A percentile compares a stretch with the other conserved stretches of the same genome.
These are phyloP conservation scores for Leccinum laetum DNA, from an alignment of 1,284 basidiomycete species.

Conservation along the genomic window DNA sequence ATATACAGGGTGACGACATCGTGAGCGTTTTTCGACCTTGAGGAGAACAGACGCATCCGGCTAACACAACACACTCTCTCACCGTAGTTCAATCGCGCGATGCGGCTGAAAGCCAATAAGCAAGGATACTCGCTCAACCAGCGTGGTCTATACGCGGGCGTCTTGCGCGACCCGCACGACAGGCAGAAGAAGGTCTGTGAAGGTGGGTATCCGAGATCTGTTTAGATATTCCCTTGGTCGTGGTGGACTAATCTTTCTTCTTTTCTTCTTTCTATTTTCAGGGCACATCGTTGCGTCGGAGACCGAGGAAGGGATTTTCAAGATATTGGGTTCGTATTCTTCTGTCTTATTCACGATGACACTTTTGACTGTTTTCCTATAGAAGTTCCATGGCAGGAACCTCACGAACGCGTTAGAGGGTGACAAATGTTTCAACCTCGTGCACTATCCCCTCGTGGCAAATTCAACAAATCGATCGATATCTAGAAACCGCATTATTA, in stretches of 20 bases:
- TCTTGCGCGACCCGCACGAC: conserved; percentile 70
- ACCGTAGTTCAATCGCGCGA: conserved; percentile 83
- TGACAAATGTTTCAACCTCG: conserved; percentile 7
- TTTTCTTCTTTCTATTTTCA: conserved; percentile 30
- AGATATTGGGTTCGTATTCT: conserved; percentile 54
- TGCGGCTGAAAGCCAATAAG: conserved; percentile 81
- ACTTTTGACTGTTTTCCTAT: neutral
- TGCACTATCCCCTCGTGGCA: neutral
- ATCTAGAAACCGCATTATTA: neutral
- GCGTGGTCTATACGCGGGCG: conserved; percentile 70
- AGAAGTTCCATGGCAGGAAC: conserved; percentile 76
- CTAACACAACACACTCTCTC: neutral
- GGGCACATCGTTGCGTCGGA: conserved; percentile 78
- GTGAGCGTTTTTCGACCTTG: conserved; percentile 42
- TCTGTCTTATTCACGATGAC: neutral
- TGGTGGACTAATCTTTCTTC: neutral
- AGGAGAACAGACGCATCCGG: neutral
- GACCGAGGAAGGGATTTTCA: conserved; percentile 85
- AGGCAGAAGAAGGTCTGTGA: conserved; percentile 52
- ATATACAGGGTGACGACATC: conserved; percentile 73
- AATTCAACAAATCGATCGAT: neutral
- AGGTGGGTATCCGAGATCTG: conserved; percentile 45
- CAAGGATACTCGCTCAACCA: conserved; percentile 89
- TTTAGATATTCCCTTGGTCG: neutral
- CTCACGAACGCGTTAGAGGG: conserved; percentile 62